Conservation (phyloP, 306 rosid genomes). For the Casuarina cunninghamiana region DNA sequence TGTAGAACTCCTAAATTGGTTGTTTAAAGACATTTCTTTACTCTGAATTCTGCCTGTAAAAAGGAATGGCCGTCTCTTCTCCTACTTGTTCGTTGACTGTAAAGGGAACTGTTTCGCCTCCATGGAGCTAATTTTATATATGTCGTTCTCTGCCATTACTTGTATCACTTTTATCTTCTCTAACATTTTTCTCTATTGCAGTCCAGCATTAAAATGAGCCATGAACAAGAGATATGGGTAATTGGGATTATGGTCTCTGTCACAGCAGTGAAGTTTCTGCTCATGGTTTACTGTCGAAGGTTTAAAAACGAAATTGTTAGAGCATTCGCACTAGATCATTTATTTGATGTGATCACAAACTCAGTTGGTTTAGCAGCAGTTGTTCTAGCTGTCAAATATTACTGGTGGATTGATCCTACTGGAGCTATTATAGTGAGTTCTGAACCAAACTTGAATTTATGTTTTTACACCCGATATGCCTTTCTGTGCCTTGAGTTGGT, state of each 20-base stretch:
- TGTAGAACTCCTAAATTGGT: not conserved
- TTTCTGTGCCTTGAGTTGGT: not conserved
- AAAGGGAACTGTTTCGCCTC: not conserved
- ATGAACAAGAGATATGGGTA: conserved; percentile 50
- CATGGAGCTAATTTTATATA: not conserved
- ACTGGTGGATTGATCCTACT: conserved; percentile 78
- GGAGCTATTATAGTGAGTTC: conserved; percentile 82
- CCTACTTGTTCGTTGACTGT: not conserved
- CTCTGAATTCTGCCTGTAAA: not conserved
- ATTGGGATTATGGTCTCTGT: conserved; percentile 66
- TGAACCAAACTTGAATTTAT: conserved; percentile 8
- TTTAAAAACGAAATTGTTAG: conserved; percentile 65
- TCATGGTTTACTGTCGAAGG: conserved; percentile 72
- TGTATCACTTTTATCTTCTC: conserved; percentile 1
- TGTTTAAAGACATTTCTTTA: no score
- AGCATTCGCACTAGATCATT: conserved; percentile 78
- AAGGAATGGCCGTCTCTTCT: not conserved
- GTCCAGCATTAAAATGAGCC: conserved; percentile 37
- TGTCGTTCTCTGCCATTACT: not conserved
- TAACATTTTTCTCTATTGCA: conserved; percentile 20
- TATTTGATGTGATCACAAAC: conserved; percentile 74
- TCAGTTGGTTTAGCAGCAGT: conserved; percentile 83
- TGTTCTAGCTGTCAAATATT: conserved; percentile 53
- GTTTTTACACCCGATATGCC: not conserved
- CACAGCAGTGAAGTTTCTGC: conserved; percentile 67